These are phyloP conservation scores for Mytilinidion resinicola DNA, from an alignment of 495 filamentous ascomycete species.

Conservation along the genomic window DNA sequence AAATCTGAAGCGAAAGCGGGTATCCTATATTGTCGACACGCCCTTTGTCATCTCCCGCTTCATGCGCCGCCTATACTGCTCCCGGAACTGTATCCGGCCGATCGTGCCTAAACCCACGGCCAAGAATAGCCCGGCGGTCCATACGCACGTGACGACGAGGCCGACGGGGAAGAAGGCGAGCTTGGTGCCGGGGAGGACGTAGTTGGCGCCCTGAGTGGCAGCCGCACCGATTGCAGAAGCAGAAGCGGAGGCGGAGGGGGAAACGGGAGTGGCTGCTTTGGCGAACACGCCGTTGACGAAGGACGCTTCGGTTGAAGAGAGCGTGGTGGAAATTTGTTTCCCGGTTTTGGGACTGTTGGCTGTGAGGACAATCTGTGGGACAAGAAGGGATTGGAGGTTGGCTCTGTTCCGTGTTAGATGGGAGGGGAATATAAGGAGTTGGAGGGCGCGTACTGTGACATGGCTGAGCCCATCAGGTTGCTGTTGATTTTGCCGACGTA, in stretches of 20 bases:
- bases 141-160: slow-evolving; percentile 57
- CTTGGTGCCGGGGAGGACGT: slow-evolving; percentile 59
- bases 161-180: slow-evolving; percentile 65
- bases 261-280: slow-evolving; percentile 40
- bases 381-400: slow-evolving; percentile 53
- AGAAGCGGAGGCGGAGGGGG: slow-evolving; percentile 32
- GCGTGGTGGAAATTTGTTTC: slow-evolving; percentile 48
- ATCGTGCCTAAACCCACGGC: slow-evolving; percentile 58
- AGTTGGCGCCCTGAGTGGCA: slow-evolving; percentile 34
- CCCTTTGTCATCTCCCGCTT: slow-evolving; percentile 22
- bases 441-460: slow-evolving; percentile 27
- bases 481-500: slow-evolving; percentile 33
- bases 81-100: slow-evolving; percentile 56
- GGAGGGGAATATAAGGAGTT: not conserved
- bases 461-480: slow-evolving; percentile 26
- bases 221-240: slow-evolving; percentile 22
- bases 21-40: slow-evolving; percentile 18
- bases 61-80: slow-evolving; percentile 52
- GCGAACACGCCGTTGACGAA: slow-evolving; percentile 67
- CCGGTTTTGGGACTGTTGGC: slow-evolving; percentile 41
- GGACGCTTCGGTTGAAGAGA: slow-evolving; percentile 58
- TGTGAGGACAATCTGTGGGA: slow-evolving; percentile 55
- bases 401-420: slow-evolving; percentile 23
- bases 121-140: slow-evolving; percentile 49
- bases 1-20: not conserved